Percentiles rank a stretch among this genome's conserved stretches.
These are phyloP conservation scores for Schizothecium vesticola DNA, from an alignment of 495 filamentous ascomycete genomes.

Conservation along the genomic window DNA sequence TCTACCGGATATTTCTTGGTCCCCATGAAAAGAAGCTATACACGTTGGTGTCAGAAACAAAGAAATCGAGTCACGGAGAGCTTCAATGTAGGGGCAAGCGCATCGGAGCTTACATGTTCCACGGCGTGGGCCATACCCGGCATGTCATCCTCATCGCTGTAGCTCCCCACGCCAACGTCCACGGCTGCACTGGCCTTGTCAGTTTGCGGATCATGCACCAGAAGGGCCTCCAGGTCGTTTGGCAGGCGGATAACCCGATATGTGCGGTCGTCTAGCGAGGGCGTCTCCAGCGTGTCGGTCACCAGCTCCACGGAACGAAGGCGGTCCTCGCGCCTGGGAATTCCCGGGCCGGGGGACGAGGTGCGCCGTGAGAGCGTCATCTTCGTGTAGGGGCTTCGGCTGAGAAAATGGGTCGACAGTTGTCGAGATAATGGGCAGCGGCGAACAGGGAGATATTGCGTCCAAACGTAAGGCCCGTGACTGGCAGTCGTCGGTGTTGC, in stretches of 20 bases:
- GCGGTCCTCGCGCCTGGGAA: constrained; percentile 17
- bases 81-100: neutral
- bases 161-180: constrained; percentile 94
- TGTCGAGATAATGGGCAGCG: neutral
- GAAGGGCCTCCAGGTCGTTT: constrained; percentile 87
- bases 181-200: constrained; percentile 95
- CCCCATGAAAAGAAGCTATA: constrained; percentile 92
- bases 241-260: constrained; percentile 82
- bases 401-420: neutral
- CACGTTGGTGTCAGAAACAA: constrained; percentile 10
- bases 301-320: constrained; percentile 57
- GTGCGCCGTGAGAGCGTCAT: constrained; percentile 21
- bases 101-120: constrained; percentile 49
- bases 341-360: constrained; percentile 24
- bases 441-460: neutral
- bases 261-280: constrained; percentile 77
- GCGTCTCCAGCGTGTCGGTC: constrained; percentile 77
- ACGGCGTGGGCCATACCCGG: constrained; percentile 92
- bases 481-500: neutral
- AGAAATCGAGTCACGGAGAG: neutral
- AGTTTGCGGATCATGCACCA: constrained; percentile 92
- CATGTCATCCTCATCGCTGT: constrained; percentile 85
- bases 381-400: neutral
- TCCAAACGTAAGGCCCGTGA: neutral
- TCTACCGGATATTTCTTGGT: constrained; percentile 97